phyloP scores from a whole-genome alignment of 257 asterid genomes.

The Fraxinus quadrangulata region DNA sequence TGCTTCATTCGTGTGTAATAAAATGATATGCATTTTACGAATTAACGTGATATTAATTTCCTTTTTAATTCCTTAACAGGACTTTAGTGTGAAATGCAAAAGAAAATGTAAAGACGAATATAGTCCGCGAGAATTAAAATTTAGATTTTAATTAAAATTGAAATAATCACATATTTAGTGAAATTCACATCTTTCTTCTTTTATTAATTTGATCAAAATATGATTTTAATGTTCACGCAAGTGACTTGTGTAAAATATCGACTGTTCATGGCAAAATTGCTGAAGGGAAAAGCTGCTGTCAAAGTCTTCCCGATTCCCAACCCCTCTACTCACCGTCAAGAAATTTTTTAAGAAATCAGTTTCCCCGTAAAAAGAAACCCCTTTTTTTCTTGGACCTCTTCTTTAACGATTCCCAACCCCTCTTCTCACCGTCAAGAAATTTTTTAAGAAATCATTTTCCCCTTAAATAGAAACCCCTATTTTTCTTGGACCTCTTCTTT shows the following conservation, averaged over 20 bases:
- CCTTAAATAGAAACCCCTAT: neutral
- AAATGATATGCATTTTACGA: no score
- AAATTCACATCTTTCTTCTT: no score
- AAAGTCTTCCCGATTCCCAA: neutral
- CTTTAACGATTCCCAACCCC: neutral
- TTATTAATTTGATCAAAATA: no score
- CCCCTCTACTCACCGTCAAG: neutral
- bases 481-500: neutral
- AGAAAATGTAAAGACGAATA: neutral
- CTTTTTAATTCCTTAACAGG: slow-evolving; percentile 2
- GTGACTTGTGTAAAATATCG: neutral
- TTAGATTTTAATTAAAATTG: no score
- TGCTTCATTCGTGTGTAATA: no score
- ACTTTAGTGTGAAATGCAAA: no score
- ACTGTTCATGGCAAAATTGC: neutral
- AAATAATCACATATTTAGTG: no score
- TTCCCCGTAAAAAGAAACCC: neutral
- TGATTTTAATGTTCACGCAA: no score
- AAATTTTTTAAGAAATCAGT: neutral
- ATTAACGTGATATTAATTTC: no score
- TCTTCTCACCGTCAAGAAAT: neutral
- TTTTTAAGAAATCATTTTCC: neutral
- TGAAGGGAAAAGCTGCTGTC: neutral
- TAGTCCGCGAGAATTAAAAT: no score
- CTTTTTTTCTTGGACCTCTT: neutral